Evolutionary conservation across 2,329 filamentous ascomycete genomes (phyloP).

Genomic region (Aspergillus intermedius): DNA sequence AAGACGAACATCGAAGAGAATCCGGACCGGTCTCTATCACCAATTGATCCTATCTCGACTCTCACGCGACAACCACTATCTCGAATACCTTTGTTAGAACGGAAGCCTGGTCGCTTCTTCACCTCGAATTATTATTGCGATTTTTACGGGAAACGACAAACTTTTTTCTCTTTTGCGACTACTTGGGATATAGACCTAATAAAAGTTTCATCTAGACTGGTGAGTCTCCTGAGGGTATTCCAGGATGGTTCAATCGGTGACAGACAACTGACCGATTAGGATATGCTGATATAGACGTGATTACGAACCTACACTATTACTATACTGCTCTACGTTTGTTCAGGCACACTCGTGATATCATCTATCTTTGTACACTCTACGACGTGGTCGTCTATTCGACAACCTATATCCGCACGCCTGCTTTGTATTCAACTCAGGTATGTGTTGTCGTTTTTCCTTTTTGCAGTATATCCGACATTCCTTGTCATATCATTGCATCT

Average conservation of each 20-base stretch:
- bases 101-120: constrained; percentile 26
- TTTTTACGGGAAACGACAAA: constrained; percentile 21
- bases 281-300: constrained; percentile 17
- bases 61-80: not conserved
- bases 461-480: not conserved
- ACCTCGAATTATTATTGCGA: constrained; percentile 5
- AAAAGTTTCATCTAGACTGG: constrained; percentile 25
- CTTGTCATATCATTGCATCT: too few relatives aligned
- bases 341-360: not conserved
- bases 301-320: constrained; percentile 18
- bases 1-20: not conserved
- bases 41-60: not conserved
- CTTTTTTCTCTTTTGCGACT: constrained; percentile 9
- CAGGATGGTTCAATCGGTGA: constrained; percentile 2
- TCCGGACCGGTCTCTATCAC: not conserved
- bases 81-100: constrained; percentile 6
- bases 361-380: not conserved
- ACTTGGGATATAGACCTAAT: constrained; percentile 20
- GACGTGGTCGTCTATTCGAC: not conserved
- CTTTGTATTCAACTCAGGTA: not conserved
- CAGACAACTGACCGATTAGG: constrained; percentile 2
- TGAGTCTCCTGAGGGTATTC: constrained; percentile 15
- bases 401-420: not conserved
- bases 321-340: constrained; percentile 10
- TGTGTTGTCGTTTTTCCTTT: not conserved